Evolutionary conservation across 164 flowering plant genomes (phyloP).

Genomic region (Tetracentron sinense): DNA sequence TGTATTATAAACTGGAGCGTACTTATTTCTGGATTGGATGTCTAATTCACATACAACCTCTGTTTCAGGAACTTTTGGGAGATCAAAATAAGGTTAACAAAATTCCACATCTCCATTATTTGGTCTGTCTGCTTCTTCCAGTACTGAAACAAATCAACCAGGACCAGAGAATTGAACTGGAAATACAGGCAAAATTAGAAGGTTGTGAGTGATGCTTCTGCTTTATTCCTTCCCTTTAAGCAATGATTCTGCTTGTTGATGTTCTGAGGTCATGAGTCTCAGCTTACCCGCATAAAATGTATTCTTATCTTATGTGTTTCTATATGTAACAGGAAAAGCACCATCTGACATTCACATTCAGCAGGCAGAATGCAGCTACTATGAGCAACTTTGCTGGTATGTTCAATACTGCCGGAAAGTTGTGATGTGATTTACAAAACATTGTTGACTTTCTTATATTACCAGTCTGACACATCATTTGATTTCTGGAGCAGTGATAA

Average conservation of each 20-base stretch:
- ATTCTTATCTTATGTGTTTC: slow-evolving; percentile 11
- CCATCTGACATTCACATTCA: slow-evolving; percentile 34
- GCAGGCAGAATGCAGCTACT: slow-evolving; percentile 30
- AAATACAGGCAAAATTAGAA: slow-evolving; percentile 51
- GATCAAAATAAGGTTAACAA: slow-evolving; percentile 31
- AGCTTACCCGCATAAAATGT: no score
- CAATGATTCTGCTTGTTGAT: neutral
- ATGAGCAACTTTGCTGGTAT: slow-evolving; percentile 51
- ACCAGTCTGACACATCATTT: slow-evolving; percentile 8
- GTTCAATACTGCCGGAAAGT: slow-evolving; percentile 10
- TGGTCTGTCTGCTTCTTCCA: slow-evolving; percentile 73
- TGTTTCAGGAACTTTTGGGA: slow-evolving; percentile 42
- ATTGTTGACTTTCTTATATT: neutral
- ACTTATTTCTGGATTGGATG: neutral
- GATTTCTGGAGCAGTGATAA: slow-evolving; percentile 45
- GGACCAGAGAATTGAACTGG: slow-evolving; percentile 53
- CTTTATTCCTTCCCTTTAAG: neutral
- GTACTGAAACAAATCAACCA: slow-evolving; percentile 50
- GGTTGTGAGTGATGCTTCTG: slow-evolving; percentile 30
- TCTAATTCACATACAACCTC: neutral
- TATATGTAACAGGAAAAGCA: slow-evolving; percentile 33
- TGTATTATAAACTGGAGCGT: slow-evolving; percentile 2
- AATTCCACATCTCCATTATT: slow-evolving; percentile 46
- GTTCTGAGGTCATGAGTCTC: no score
- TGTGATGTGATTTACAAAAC: neutral